Percentiles rank a stretch among this genome's conserved stretches.
Evolutionary conservation across 1,284 basidiomycete genomes (phyloP).

Genomic region (Cerrena zonata): DNA sequence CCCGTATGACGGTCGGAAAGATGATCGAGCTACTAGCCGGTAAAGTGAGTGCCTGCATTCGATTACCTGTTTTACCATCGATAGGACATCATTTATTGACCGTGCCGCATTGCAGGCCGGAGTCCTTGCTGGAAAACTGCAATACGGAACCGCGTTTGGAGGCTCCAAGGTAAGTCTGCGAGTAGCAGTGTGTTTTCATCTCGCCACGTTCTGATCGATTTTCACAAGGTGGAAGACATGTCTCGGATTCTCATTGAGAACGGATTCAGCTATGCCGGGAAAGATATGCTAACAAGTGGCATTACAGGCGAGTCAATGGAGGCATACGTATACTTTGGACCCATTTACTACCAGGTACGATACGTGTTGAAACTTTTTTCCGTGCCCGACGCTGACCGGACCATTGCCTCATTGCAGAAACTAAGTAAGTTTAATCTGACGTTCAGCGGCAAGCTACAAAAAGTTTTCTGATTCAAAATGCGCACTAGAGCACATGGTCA

Average conservation of each 20-base stretch:
- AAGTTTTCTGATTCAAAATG: conserved; percentile 11
- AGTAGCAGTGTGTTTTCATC: neutral
- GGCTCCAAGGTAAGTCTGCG: conserved; percentile 74
- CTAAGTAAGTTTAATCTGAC: conserved; percentile 51
- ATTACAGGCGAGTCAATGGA: conserved; percentile 96
- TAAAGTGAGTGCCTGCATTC: too few species aligned
- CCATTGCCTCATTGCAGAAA: conserved; percentile 46
- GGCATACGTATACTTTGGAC: conserved; percentile 96
- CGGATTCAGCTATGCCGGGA: conserved; percentile 95
- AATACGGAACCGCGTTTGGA: conserved; percentile 95
- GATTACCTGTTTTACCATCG: conserved; percentile 9
- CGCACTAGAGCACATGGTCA: conserved; percentile 84
- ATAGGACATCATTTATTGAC: conserved; percentile 4
- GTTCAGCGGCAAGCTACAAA: conserved; percentile 5
- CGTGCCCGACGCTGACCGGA: conserved; percentile 4
- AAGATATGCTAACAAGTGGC: conserved; percentile 96
- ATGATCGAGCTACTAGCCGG: conserved; percentile 99
- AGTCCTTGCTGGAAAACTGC: conserved; percentile 80
- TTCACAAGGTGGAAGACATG: conserved; percentile 89
- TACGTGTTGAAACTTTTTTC: conserved; percentile 18
- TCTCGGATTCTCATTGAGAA: conserved; percentile 89
- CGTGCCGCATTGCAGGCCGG: conserved; percentile 56
- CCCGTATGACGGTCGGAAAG: conserved; percentile 99
- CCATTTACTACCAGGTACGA: conserved; percentile 92
- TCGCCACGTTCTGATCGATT: neutral